Conservation (phyloP, 2,329 filamentous ascomycete species). For the Camillea tinctor region DNA sequence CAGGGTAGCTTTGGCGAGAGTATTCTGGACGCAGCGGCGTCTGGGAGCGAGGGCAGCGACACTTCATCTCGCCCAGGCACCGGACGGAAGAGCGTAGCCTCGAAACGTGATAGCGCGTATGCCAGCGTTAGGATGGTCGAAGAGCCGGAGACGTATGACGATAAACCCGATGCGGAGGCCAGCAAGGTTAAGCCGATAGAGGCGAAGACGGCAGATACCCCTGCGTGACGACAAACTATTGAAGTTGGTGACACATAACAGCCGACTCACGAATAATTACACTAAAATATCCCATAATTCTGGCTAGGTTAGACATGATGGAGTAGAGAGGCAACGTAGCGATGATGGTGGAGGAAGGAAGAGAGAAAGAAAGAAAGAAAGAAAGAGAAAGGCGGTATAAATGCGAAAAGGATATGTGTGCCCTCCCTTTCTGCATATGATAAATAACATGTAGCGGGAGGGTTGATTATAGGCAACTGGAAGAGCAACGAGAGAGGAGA, state of each 20-base stretch:
- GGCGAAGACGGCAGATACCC: not conserved
- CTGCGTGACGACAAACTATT: not conserved
- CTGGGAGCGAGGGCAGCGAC: conserved; percentile 23
- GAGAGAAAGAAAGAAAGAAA: too few relatives aligned
- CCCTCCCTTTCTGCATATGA: too few relatives aligned
- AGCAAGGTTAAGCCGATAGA: not conserved
- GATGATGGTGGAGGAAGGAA: too few relatives aligned
- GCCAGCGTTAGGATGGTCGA: not conserved
- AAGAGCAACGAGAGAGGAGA: too few relatives aligned
- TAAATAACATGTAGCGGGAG: too few relatives aligned
- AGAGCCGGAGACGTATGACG: not conserved
- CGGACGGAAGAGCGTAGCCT: conserved; percentile 17
- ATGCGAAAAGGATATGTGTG: too few relatives aligned
- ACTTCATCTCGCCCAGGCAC: conserved; percentile 24
- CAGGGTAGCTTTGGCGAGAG: conserved; percentile 46
- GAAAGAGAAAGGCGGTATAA: too few relatives aligned
- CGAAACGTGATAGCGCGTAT: conserved; percentile 6
- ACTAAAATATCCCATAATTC: too few relatives aligned
- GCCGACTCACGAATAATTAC: too few relatives aligned
- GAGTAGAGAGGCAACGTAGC: too few relatives aligned
- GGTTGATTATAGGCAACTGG: too few relatives aligned
- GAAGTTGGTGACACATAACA: not conserved
- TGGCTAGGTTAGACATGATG: too few relatives aligned
- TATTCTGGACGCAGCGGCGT: conserved; percentile 39
- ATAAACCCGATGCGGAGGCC: not conserved